Conservation (phyloP, 176 grass and related monocot species). For the Panicum miliaceum region DNA sequence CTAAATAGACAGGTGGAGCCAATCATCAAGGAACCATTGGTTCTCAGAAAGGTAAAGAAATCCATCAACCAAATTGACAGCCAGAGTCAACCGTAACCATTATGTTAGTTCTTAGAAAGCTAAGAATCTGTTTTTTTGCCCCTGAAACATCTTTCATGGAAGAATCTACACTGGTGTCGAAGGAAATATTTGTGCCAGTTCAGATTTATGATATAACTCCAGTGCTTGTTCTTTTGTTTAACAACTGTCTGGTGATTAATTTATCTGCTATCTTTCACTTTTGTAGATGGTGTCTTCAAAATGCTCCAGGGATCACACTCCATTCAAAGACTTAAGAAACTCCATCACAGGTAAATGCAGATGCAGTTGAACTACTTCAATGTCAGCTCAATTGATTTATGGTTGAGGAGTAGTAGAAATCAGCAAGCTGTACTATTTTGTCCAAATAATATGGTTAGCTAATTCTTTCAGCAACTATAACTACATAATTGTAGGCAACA, state of each 20-base stretch:
- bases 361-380: not conserved
- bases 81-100: not conserved
- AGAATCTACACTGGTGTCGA: not conserved
- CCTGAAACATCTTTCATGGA: not conserved
- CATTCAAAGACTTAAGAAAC: not conserved
- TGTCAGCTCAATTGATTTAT: not conserved
- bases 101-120: not conserved
- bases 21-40: not conserved
- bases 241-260: not conserved
- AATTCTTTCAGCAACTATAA: not conserved
- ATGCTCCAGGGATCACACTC: not conserved
- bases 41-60: not conserved
- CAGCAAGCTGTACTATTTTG: not conserved
- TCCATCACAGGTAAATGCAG: not conserved
- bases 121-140: not conserved
- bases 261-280: not conserved
- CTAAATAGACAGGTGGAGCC: not conserved
- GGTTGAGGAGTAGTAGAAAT: not conserved
- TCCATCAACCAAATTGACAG: not conserved
- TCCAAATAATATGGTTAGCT: not conserved
- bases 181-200: not conserved
- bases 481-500: not conserved
- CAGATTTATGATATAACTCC: not conserved
- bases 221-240: conserved; percentile 13
- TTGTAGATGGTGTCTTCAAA: not conserved